A percentile compares a stretch with the other conserved stretches of the same genome.
Conservation (phyloP, 2,329 filamentous ascomycete genomes). For the Paecilomyces fulvus region DNA sequence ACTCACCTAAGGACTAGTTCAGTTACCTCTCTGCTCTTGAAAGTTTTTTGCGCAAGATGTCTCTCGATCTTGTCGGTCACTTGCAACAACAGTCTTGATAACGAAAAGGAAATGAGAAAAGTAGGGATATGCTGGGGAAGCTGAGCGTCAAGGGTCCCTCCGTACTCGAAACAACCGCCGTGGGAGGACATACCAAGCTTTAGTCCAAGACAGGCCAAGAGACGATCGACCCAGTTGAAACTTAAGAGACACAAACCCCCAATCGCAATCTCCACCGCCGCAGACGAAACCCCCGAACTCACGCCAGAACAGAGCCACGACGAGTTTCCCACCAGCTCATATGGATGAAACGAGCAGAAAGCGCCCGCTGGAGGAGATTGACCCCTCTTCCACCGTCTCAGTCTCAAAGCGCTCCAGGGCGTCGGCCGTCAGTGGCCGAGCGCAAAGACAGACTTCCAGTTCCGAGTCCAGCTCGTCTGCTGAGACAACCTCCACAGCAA, state of each 20-base stretch:
- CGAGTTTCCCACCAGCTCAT: not conserved
- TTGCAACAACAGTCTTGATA: not conserved
- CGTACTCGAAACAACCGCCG: not conserved
- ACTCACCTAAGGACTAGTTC: not conserved
- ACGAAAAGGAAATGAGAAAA: not conserved
- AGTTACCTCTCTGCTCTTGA: not conserved
- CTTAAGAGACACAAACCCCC: not conserved
- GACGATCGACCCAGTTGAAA: not conserved
- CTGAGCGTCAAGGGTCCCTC: not conserved
- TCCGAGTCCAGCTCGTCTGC: not conserved
- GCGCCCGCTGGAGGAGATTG: not conserved
- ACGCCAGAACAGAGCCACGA: not conserved
- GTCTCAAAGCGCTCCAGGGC: not conserved
- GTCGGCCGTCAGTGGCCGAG: not conserved
- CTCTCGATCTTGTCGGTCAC: not conserved
- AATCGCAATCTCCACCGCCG: constrained; percentile 1
- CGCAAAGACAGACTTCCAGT: not conserved
- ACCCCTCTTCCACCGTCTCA: not conserved
- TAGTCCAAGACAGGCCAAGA: not conserved
- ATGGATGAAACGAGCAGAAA: not conserved
- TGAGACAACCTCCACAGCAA: not conserved
- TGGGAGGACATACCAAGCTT: not conserved
- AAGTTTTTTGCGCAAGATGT: not conserved
- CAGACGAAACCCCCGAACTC: constrained; percentile 4
- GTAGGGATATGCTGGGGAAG: not conserved